Evolutionary conservation across 2,329 filamentous ascomycete genomes (phyloP), one percentile per base, ranked within the genome.

Genomic region (Microascus cirrosus): DNA sequence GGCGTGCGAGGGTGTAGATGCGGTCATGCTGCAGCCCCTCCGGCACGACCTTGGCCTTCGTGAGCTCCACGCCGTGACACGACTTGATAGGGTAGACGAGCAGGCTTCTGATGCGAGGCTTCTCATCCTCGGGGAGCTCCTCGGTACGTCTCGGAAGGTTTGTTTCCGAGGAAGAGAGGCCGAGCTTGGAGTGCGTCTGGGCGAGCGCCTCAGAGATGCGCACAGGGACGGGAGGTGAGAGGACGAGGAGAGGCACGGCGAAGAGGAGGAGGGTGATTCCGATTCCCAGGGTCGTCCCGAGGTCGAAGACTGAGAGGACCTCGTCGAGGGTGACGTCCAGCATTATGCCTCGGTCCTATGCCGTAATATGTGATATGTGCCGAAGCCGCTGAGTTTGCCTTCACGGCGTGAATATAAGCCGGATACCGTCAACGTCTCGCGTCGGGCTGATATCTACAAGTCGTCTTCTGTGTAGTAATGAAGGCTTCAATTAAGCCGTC

Each of bases 21-120:
- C 90, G 83, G 71, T 96, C 91, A 69, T 87, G 88, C 67, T 86
- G 81, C 59, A 95, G 77, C 2, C 91, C 90, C 2, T 82, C 82
- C 6, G 82, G 74, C 53, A 89, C 71, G 18, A 94, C 78, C 57
- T 82, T 79, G 60, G 81, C 82, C 60, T 78, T 73, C 56, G 80
- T 73, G 53, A 96, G 71, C 71, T 94, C 89, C 58, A 95, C 83
- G 32, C 87, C 88, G 58, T 75, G 77, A 69, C 90, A 95, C 59
- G 87, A 90, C 73, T 95, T 93, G 69, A 96, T 73, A 1, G 92
- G 91, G 69, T 94, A 93, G 60, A 91, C 80, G 73, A 85, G 86
- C 56, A 95, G 75, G 39, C 56, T 59, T 55, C 22, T 28, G 36
- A 57, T 39, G 24, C 15, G 28, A 1, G 52, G 36, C 22, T 20